Evolutionary conservation across 495 filamentous ascomycete species (phyloP), one percentile per base, ranked within the genome.

Genomic region (Physcia stellaris): DNA sequence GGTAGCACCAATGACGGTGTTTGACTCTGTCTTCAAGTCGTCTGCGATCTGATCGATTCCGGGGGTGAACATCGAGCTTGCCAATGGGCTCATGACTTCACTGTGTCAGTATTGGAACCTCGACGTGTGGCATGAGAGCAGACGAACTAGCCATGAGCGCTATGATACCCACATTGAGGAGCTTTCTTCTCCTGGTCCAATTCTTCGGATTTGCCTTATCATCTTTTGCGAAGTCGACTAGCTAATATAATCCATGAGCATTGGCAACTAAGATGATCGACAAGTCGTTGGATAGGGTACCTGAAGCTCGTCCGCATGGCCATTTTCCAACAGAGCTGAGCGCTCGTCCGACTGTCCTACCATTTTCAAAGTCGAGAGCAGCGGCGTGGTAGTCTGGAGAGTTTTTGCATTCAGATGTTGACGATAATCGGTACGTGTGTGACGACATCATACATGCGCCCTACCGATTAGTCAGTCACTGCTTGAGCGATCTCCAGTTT

Each of bases 31-130:
- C 10, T 59, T 40, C 4, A 64, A 41, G 20, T 48, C 48, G 24
- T 52, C 42, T 2, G 58, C 61, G 17, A 64, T 64, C 34, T 63
- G 52, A 7, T 46, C 47, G 26, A 64, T 63, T 15, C 60, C 58
- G 1, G 58, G 60, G 3, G 58, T 59, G 45, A 63, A 64, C 58
- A 64, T 64, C 18, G 51, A 54, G 29, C 47, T 52, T 10, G 61
- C 60, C 18, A 62, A 42, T 3, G 61, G 61, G 29, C 50, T 53
- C 7, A 63, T 45, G 32, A 64, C 57, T 55, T 20, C 9, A n/a
- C 13, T 27, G 6, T 16, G 20, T 46, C 31, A 40, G 27, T 13
- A 24, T 38, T 21, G n/a, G 20, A 6, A 2, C 4, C 6, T 19
- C 19, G 17, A 10, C 6, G 12, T 6, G 12, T 0, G 2, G 17